A percentile compares a stretch with the other conserved stretches of the same genome.
phyloP scores from a whole-genome alignment of 2,329 filamentous ascomycete species.

The Monosporascus sp. region DNA sequence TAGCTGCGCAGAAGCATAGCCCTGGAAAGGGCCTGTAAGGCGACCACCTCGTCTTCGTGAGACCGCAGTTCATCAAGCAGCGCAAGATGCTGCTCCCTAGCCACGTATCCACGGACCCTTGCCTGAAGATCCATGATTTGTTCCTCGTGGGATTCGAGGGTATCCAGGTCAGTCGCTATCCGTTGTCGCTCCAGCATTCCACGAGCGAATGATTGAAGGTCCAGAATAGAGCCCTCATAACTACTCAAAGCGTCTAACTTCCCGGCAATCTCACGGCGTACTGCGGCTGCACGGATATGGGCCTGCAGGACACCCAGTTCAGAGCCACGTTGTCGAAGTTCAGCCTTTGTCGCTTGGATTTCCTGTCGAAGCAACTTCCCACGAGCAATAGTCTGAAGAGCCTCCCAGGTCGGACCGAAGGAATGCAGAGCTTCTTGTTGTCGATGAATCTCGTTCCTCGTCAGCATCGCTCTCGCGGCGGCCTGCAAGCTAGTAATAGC shows the following conservation, averaged over 20 bases:
- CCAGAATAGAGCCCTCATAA: conserved; percentile 38
- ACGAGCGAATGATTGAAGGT: conserved; percentile 55
- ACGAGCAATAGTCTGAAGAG: conserved; percentile 42
- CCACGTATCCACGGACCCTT: conserved; percentile 58
- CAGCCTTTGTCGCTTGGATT: conserved; percentile 39
- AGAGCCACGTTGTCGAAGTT: conserved; percentile 40
- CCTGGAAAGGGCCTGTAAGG: conserved; percentile 70
- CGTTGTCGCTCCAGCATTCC: conserved; percentile 55
- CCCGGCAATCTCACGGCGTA: conserved; percentile 17
- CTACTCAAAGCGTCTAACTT: conserved; percentile 16
- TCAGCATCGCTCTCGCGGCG: conserved; percentile 57
- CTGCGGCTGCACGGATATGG: conserved; percentile 19
- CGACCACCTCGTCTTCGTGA: conserved; percentile 59
- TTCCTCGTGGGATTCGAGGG: conserved; percentile 52
- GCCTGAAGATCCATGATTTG: conserved; percentile 62
- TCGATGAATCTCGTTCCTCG: conserved; percentile 46
- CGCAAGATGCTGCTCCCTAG: conserved; percentile 53
- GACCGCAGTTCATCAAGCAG: conserved; percentile 67
- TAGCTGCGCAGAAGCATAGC: conserved; percentile 73
- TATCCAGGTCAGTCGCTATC: conserved; percentile 43
- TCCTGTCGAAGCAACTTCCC: conserved; percentile 44
- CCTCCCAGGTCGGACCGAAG: conserved; percentile 45
- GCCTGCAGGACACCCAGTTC: conserved; percentile 40
- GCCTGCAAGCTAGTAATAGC: conserved; percentile 58
- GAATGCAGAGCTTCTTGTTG: conserved; percentile 47